These are phyloP conservation scores for Podospora bellae-mahoneyi DNA, from an alignment of 495 filamentous ascomycete species.

Conservation along the genomic window DNA sequence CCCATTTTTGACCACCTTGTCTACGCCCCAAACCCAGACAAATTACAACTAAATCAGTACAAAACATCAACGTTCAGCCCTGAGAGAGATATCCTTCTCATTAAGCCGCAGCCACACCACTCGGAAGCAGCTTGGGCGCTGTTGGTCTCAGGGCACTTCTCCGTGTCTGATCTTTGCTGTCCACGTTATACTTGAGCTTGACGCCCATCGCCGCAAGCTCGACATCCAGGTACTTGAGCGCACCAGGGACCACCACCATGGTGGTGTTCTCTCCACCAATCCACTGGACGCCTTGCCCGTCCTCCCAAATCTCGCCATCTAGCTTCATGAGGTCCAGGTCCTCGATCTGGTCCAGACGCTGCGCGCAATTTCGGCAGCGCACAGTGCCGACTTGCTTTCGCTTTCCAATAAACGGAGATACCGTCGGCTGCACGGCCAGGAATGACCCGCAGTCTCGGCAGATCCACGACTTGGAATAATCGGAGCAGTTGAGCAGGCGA, in stretches of 20 bases:
- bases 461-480: slow-evolving; percentile 82
- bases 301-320: slow-evolving; percentile 80
- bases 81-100: not conserved
- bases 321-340: slow-evolving; percentile 57
- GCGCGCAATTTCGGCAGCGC: slow-evolving; percentile 81
- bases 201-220: slow-evolving; percentile 74
- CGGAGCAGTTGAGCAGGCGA: slow-evolving; percentile 92
- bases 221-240: slow-evolving; percentile 88
- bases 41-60: slow-evolving; percentile 5
- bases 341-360: slow-evolving; percentile 50
- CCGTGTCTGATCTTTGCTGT: slow-evolving; percentile 49
- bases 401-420: slow-evolving; percentile 65
- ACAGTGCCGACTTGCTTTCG: slow-evolving; percentile 53
- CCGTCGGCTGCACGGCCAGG: slow-evolving; percentile 73
- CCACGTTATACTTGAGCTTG: slow-evolving; percentile 65
- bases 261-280: slow-evolving; percentile 88
- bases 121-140: slow-evolving; percentile 20
- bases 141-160: slow-evolving; percentile 37
- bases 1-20: slow-evolving; percentile 2
- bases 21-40: slow-evolving; percentile 7
- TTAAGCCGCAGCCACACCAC: slow-evolving; percentile 18
- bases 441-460: slow-evolving; percentile 87
- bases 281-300: slow-evolving; percentile 75
- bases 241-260: slow-evolving; percentile 85
- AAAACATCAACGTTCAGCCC: slow-evolving; percentile 10